Evolutionary conservation across 108 stramenopile genomes (phyloP).

Genomic region (Nitzschia sp.): DNA sequence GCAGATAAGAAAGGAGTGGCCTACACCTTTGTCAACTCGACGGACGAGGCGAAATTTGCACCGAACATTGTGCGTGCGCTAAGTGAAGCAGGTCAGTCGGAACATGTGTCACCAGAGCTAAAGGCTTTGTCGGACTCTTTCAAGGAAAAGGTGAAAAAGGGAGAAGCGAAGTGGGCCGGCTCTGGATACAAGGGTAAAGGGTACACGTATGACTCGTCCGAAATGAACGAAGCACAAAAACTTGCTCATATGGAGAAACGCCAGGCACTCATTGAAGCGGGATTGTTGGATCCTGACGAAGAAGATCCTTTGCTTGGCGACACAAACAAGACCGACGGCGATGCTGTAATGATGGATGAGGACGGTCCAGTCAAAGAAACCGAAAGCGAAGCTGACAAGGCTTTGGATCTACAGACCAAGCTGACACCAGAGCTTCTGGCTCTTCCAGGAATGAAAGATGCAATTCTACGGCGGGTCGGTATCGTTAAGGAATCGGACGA

Average conservation of each 20-base stretch:
- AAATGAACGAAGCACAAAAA: slow-evolving; percentile 92
- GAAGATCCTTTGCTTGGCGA: slow-evolving; percentile 43
- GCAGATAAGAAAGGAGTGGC: slow-evolving; percentile 92
- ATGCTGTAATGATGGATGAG: slow-evolving; percentile 9
- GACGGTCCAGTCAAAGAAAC: neutral
- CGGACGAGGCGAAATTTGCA: slow-evolving; percentile 94
- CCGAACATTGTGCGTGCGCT: slow-evolving; percentile 92
- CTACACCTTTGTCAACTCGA: slow-evolving; percentile 93
- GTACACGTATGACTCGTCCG: slow-evolving; percentile 93
- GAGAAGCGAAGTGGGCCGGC: slow-evolving; percentile 92
- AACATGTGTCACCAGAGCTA: slow-evolving; percentile 85
- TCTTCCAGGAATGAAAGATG: slow-evolving; percentile 86
- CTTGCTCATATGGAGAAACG: slow-evolving; percentile 84
- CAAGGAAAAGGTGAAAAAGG: slow-evolving; percentile 89
- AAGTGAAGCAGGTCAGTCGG: slow-evolving; percentile 83
- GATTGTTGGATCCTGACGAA: slow-evolving; percentile 82
- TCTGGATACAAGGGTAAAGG: slow-evolving; percentile 96
- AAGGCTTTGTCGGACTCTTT: slow-evolving; percentile 84
- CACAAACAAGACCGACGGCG: slow-evolving; percentile 27
- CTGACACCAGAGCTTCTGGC: slow-evolving; percentile 77
- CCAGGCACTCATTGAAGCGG: slow-evolving; percentile 88
- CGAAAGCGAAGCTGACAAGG: slow-evolving; percentile 35
- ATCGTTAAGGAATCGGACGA: slow-evolving; percentile 51
- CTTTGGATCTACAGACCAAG: slow-evolving; percentile 55
- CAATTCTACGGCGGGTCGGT: slow-evolving; percentile 73